A percentile compares a stretch with the other conserved stretches of the same genome.
phyloP scores from a whole-genome alignment of 805 yeast genomes.

The Komagataella ulmi region DNA sequence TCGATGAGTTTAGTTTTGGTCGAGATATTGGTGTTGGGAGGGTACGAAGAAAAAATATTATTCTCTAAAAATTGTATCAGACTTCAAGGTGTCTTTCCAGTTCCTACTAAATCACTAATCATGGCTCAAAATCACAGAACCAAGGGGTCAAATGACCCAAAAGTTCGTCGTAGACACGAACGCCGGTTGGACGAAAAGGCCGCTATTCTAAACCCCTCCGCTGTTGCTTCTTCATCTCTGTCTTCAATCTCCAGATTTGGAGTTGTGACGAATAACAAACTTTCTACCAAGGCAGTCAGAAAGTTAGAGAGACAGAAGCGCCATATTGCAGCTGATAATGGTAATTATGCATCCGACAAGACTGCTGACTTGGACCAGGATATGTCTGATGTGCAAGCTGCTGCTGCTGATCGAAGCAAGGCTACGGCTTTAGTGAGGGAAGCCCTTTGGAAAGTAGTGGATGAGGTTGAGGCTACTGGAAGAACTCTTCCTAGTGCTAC shows the following conservation, averaged over 20 bases:
- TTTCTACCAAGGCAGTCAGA: conserved; percentile 67
- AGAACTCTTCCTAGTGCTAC: conserved; percentile 27
- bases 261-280: conserved; percentile 37
- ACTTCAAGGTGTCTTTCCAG: not conserved
- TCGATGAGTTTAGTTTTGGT: not conserved
- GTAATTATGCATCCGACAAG: conserved; percentile 26
- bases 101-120: not conserved
- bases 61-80: not conserved
- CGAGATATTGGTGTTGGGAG: not conserved
- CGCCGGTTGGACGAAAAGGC: not conserved
- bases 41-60: not conserved
- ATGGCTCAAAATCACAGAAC: not conserved
- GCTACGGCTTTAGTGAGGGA: conserved; percentile 36
- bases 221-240: not conserved
- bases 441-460: conserved; percentile 63
- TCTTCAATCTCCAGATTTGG: not conserved
- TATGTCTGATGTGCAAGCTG: conserved; percentile 8
- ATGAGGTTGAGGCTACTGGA: conserved; percentile 31
- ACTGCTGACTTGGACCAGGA: conserved; percentile 28
- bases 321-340: conserved; percentile 37
- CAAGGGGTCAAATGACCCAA: not conserved
- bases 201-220: not conserved
- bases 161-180: not conserved
- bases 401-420: conserved; percentile 13
- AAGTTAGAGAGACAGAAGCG: conserved; percentile 71